phyloP scores from a whole-genome alignment of 805 yeast species.

The Wickerhamiella siamensis region DNA sequence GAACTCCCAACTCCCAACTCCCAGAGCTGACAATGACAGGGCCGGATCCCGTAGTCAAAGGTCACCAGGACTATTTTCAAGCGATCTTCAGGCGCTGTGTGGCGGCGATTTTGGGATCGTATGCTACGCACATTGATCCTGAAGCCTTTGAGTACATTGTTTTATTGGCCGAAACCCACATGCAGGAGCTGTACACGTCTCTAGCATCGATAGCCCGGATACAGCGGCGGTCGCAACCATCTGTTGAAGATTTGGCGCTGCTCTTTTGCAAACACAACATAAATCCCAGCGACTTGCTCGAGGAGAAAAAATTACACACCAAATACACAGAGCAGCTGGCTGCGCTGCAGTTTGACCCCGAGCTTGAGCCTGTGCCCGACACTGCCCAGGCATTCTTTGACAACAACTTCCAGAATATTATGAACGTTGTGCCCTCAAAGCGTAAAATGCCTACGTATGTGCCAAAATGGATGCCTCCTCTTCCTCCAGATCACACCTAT shows the following conservation, averaged over 20 bases:
- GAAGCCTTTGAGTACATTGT: constrained; percentile 22
- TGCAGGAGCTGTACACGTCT: constrained; percentile 18
- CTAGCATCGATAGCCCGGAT: constrained; percentile 19
- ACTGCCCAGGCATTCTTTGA: constrained; percentile 42
- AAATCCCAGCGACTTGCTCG: constrained; percentile 21
- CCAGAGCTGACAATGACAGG: neutral
- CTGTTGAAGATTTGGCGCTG: constrained; percentile 23
- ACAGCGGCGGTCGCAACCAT: constrained; percentile 26
- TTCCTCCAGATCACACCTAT: constrained; percentile 92
- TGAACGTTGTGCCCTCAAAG: constrained; percentile 42
- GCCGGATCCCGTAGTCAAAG: constrained; percentile 4
- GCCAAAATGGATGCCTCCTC: constrained; percentile 67
- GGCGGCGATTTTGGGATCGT: constrained; percentile 15
- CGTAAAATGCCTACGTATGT: constrained; percentile 32
- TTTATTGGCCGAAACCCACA: constrained; percentile 22
- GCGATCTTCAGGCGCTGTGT: constrained; percentile 18
- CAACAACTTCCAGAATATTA: constrained; percentile 36
- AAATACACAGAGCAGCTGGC: constrained; percentile 17
- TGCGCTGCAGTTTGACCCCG: constrained; percentile 19
- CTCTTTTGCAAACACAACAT: constrained; percentile 21
- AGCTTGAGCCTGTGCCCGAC: constrained; percentile 25
- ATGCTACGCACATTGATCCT: constrained; percentile 12
- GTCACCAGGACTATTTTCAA: constrained; percentile 15
- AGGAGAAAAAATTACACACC: constrained; percentile 14
- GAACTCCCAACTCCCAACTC: neutral